Percentiles rank a stretch among this genome's conserved stretches.
Conservation (phyloP, 768 basidiomycete genomes). For the Mrakia frigida region DNA sequence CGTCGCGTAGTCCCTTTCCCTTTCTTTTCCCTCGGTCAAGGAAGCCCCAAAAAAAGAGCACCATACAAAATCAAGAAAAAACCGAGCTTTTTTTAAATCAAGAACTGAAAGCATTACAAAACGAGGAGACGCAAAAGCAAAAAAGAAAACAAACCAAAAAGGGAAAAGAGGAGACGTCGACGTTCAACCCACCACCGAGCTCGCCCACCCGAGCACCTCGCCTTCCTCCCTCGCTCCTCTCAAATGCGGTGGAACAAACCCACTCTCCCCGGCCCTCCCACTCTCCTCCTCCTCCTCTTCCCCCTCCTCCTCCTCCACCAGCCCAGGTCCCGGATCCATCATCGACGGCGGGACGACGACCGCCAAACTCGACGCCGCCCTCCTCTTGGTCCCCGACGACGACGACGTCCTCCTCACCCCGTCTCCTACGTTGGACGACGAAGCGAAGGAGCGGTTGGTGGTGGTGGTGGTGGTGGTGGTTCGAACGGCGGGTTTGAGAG, state of each 20-base stretch:
- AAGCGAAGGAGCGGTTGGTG: background rate
- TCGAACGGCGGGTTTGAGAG: background rate
- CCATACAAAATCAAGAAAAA: no score
- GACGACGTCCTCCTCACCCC: background rate
- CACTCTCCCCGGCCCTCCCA: background rate
- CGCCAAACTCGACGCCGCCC: background rate
- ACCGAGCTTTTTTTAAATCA: no score
- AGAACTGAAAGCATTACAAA: no score
- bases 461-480: background rate
- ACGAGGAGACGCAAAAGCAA: no score
- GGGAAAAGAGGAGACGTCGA: no score
- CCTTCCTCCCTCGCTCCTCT: background rate
- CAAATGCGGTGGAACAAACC: constrained; percentile 11
- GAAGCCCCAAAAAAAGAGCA: no score
- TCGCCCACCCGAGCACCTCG: background rate
- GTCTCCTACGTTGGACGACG: background rate
- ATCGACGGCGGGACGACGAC: background rate
- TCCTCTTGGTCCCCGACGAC: background rate
- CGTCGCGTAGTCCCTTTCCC: no score
- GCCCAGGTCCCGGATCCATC: constrained; percentile 12
- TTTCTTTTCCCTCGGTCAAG: no score
- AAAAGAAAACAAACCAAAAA: background rate
- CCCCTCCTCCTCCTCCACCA: background rate
- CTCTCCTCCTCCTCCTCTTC: background rate
- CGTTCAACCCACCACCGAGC: background rate